Evolutionary conservation across 2,329 filamentous ascomycete species (phyloP), one percentile per base, ranked within the genome.

Genomic region (Fusarium guadeloupense): DNA sequence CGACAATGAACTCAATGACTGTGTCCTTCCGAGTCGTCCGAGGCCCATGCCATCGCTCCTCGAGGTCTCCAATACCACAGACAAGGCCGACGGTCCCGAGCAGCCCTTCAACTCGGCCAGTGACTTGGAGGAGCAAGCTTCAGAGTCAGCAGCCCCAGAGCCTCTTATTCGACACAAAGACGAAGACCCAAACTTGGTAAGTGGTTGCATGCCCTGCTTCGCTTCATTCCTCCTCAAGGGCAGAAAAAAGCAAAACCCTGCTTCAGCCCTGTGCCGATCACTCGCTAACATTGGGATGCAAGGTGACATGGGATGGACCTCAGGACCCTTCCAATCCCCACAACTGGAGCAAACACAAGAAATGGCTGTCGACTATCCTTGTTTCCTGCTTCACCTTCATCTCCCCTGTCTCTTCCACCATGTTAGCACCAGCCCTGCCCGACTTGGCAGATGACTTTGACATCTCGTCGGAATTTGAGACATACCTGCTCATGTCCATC

Each of bases 401-500:
- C 47, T 85, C 83, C 0, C 83, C 84, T 0, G 79, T 86, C 2
- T 80, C 83, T 0, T 83, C 82, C 1, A 83, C 74, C 6, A 77
- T 77, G 81, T 70, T 84, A 4, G 79, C 82, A 0, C 83, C 83
- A 0, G 81, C 79, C 1, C 66, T 85, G 10, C 59, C 71, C 5
- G 70, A 75, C 6, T 75, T 85, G 17, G 75, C 76, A 1, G 66
- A 71, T 2, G 80, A 84, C 14, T 74, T 85, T 28, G 53, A 77
- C 20, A 79, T 84, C 43, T 70, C 68, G 1, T 75, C 75, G 8
- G 73, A 68, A 5, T 74, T 83, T 23, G 71, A 79, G 35, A 80
- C 69, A 50, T 84, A 33, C 5, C 81, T 88, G 42, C 78, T 85
- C 60, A 78, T 88, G 46, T 85, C 84, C 1, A 80, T 89, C 31